These are phyloP conservation scores for Somion occarium DNA, from an alignment of 1,284 basidiomycete genomes.

Conservation along the genomic window DNA sequence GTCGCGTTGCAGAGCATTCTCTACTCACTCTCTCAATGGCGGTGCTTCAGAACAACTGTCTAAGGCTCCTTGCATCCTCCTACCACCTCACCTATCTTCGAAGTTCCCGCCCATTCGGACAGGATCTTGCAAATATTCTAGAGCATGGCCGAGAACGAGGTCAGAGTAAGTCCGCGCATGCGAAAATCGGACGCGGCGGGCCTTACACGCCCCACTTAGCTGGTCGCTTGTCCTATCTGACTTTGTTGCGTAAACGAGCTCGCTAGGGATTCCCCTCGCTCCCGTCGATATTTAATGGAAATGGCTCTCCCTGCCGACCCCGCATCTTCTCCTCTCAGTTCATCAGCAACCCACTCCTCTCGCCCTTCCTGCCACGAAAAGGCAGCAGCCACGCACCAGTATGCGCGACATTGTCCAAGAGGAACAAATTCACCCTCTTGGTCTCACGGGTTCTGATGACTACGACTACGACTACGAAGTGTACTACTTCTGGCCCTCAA, in stretches of 20 bases:
- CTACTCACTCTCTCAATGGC: no score
- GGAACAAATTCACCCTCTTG: not conserved
- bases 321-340: not conserved
- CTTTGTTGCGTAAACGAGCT: not conserved
- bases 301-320: no score
- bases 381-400: not conserved
- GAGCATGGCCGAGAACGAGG: not conserved
- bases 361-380: not conserved
- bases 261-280: not conserved
- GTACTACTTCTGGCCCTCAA: constrained; percentile 6
- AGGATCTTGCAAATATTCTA: no score
- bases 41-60: no score
- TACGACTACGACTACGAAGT: constrained; percentile 9
- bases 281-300: not conserved
- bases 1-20: no score
- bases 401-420: not conserved
- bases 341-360: not conserved
- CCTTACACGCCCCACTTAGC: not conserved
- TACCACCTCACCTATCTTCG: no score
- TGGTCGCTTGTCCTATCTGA: not conserved
- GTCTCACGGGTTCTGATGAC: constrained; percentile 6
- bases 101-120: no score
- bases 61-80: no score
- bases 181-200: not conserved
- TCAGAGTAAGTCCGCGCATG: not conserved